Evolutionary conservation across 805 yeast species (phyloP), one percentile per base, ranked within the genome.

Genomic region (Starmerella vaccinii): DNA sequence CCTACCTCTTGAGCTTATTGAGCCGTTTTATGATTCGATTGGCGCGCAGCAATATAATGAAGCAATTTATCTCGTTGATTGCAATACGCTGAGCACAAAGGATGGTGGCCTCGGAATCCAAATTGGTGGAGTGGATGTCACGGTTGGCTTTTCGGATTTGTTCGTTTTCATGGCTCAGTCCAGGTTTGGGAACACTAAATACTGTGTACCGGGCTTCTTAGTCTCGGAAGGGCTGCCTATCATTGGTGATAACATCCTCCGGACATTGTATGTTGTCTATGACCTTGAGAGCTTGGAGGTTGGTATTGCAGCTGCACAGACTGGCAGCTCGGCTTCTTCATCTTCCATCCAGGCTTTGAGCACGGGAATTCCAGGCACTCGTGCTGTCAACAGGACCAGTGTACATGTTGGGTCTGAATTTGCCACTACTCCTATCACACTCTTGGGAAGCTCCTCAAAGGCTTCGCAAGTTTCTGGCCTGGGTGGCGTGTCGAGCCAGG

Each of bases 221-320:
- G 49, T 51, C 15, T 19, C 35, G 4, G 51, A 47, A 4, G 34
- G 47, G 15, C 4, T 27, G 12, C 26, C 53, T 32, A 67, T 76
- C 46, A 66, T 81, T 26, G 85, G 85, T 15, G 82, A 77, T 58
- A 72, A 71, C 47, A 72, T 80, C 55, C 64, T 81, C 51, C 67
- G 80, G 49, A 69, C 71, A 43, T 77, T 78, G 1, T 80, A 80
- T 59, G 70, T 74, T 16, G 80, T 78, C 10, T 77, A 72, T 60
- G 81, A 81, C 61, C 66, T 79, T 47, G 83, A 78, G n/a, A 71
- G 68, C 49, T 61, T 62, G 24, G 69, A 74, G 60, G 68, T 83
- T 21, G 76, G 82, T 0, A 52, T 84, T 45, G 87, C 81, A 15
- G 38, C 46, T 19, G 46, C 46, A 16, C 26, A 19, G 18, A 43